phyloP scores from a whole-genome alignment of 208 protist species.

The Trypanosoma platydactyli region DNA sequence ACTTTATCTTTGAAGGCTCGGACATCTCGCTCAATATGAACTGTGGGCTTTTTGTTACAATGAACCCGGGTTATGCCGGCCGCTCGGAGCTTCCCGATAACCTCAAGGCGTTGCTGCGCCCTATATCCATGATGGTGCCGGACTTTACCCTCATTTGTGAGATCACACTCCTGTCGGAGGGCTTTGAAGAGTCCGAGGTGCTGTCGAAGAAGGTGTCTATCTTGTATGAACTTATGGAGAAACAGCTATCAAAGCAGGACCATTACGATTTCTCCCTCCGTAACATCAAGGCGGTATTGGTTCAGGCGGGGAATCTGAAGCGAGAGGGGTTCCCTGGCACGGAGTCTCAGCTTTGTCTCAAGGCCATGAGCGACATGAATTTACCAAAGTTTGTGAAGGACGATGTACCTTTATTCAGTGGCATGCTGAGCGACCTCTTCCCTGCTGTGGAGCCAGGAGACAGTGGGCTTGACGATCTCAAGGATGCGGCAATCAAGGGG shows the following conservation, averaged over 20 bases:
- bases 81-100: slow-evolving; percentile 98
- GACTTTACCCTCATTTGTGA: slow-evolving; percentile 98
- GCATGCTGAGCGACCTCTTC: slow-evolving; percentile 97
- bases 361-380: slow-evolving; percentile 97
- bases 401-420: slow-evolving; percentile 95
- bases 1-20: slow-evolving; percentile 94
- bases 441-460: slow-evolving; percentile 87
- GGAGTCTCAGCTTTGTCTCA: slow-evolving; percentile 96
- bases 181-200: slow-evolving; percentile 94
- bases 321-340: slow-evolving; percentile 86
- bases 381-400: slow-evolving; percentile 97
- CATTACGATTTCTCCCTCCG: slow-evolving; percentile 99
- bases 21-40: slow-evolving; percentile 96
- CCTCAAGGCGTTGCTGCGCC: slow-evolving; percentile 97
- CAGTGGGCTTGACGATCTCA: slow-evolving; percentile 79
- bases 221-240: slow-evolving; percentile 95
- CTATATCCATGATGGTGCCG: slow-evolving; percentile 98
- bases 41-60: slow-evolving; percentile 98
- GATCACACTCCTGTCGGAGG: slow-evolving; percentile 97
- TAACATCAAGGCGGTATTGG: slow-evolving; percentile 97
- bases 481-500: slow-evolving; percentile 75
- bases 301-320: slow-evolving; percentile 94
- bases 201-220: slow-evolving; percentile 97
- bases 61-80: slow-evolving; percentile 99
- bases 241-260: slow-evolving; percentile 98